phyloP scores from a whole-genome alignment of 352 stramenopile genomes.

The Phytophthora europaea region DNA sequence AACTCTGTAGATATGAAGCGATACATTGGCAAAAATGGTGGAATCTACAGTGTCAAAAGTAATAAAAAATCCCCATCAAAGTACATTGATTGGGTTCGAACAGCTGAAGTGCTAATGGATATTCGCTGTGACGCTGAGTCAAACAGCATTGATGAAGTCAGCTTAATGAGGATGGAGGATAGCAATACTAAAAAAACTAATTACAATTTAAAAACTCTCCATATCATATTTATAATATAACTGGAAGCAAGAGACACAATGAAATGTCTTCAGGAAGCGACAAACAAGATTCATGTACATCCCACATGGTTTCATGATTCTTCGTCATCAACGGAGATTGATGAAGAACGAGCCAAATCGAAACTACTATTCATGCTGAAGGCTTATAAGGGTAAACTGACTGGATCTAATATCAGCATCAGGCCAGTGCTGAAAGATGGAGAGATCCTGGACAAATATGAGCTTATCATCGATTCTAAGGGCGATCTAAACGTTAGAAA shows the following conservation, averaged over 20 bases:
- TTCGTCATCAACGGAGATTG: neutral
- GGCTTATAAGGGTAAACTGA: constrained; percentile 1
- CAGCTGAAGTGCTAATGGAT: neutral
- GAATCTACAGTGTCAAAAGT: neutral
- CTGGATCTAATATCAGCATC: neutral
- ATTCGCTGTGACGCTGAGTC: neutral
- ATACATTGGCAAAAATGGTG: neutral
- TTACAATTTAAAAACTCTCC: too few species aligned
- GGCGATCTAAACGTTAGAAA: constrained; percentile 8
- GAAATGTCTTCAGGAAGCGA: too few species aligned
- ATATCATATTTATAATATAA: too few species aligned
- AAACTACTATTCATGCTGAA: constrained; percentile 12
- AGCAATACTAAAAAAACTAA: too few species aligned
- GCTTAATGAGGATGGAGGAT: neutral
- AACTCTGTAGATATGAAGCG: neutral
- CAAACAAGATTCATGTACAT: too few species aligned
- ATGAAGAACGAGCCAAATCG: neutral
- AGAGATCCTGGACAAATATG: neutral
- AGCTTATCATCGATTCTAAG: constrained; percentile 1
- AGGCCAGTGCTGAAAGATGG: constrained; percentile 3
- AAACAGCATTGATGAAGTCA: neutral
- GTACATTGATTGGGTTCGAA: neutral
- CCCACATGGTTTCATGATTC: neutral
- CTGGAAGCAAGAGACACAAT: too few species aligned
- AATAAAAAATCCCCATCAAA: neutral